phyloP scores from a whole-genome alignment of 202 grass and related monocot genomes.

The Bolboschoenoplectus hybrid region DNA sequence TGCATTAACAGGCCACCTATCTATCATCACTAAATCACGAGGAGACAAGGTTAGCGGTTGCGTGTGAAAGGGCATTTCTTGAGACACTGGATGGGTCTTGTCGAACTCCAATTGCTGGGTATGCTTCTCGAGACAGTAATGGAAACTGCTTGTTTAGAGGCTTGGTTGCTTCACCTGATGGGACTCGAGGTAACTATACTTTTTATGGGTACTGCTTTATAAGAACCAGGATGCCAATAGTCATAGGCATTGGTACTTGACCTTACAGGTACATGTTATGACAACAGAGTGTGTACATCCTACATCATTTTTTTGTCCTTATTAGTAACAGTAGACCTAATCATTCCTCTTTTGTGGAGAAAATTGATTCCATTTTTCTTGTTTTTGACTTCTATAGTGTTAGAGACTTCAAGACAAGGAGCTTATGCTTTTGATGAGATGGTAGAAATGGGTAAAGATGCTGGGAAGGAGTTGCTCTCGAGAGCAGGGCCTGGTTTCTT shows the following conservation, averaged over 20 bases:
- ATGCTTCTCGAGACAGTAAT: slow-evolving; percentile 65
- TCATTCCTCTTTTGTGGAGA: not conserved
- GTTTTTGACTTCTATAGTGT: slow-evolving; percentile 49
- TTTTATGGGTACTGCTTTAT: not conserved
- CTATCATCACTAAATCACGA: slow-evolving; percentile 86
- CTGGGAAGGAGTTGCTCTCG: slow-evolving; percentile 75
- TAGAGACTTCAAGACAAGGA: slow-evolving; percentile 81
- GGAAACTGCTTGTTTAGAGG: slow-evolving; percentile 84
- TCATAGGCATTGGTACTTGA: not conserved
- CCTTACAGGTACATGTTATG: too few relatives aligned
- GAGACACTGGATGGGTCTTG: slow-evolving; percentile 91
- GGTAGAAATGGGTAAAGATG: slow-evolving; percentile 89
- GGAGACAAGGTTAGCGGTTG: slow-evolving; percentile 92
- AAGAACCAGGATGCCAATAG: not conserved
- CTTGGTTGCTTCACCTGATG: slow-evolving; percentile 82
- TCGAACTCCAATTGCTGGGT: slow-evolving; percentile 84
- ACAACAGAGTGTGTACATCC: too few relatives aligned
- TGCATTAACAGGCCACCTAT: slow-evolving; percentile 62
- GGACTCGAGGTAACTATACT: slow-evolving; percentile 61
- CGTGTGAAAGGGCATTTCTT: slow-evolving; percentile 90
- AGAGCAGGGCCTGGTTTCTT: slow-evolving; percentile 81
- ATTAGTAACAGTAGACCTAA: not conserved
- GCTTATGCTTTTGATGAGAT: slow-evolving; percentile 69
- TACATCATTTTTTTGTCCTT: too few relatives aligned
- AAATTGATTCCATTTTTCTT: slow-evolving; percentile 14